Percentiles rank a stretch among this genome's conserved stretches.
These are phyloP conservation scores for Dipodascopsis uninucleata DNA, from an alignment of 805 yeast genomes.

Conservation along the genomic window DNA sequence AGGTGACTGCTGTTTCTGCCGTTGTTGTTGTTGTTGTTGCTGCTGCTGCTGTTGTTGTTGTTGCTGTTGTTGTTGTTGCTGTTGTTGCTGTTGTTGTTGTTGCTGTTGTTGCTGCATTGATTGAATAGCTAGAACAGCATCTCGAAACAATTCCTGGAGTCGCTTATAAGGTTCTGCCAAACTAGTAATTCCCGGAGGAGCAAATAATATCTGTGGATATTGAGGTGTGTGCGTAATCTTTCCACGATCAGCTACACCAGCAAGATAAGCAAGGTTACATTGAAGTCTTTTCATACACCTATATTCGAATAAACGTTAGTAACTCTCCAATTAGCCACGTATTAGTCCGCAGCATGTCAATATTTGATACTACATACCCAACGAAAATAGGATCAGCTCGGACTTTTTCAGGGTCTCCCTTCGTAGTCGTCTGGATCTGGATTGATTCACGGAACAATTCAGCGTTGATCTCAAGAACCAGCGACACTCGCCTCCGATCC, in stretches of 20 bases:
- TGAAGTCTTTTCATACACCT: constrained; percentile 37
- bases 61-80: constrained; percentile 26
- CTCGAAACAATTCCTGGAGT: constrained; percentile 36
- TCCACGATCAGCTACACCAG: constrained; percentile 33
- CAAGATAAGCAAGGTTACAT: constrained; percentile 37
- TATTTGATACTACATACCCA: neutral
- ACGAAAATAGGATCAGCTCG: constrained; percentile 22
- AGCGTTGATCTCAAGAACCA: constrained; percentile 35
- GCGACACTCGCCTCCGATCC: constrained; percentile 32
- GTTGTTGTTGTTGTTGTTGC: constrained; percentile 26
- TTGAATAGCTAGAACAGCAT: constrained; percentile 28
- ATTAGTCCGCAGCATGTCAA: no score
- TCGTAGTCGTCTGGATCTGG: constrained; percentile 12
- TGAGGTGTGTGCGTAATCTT: constrained; percentile 24
- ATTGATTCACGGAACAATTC: constrained; percentile 33
- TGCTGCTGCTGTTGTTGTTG: constrained; percentile 26
- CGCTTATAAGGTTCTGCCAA: constrained; percentile 35
- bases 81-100: constrained; percentile 30
- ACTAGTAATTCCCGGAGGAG: constrained; percentile 34
- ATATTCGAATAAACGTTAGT: neutral
- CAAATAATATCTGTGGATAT: constrained; percentile 35
- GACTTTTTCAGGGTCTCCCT: constrained; percentile 18
- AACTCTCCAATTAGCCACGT: neutral
- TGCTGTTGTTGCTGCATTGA: constrained; percentile 23
- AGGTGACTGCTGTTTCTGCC: constrained; percentile 4